Base-by-base conservation (phyloP, 2,329 filamentous ascomycete species). In the Magnaporthiopsis incrustans region DNA sequence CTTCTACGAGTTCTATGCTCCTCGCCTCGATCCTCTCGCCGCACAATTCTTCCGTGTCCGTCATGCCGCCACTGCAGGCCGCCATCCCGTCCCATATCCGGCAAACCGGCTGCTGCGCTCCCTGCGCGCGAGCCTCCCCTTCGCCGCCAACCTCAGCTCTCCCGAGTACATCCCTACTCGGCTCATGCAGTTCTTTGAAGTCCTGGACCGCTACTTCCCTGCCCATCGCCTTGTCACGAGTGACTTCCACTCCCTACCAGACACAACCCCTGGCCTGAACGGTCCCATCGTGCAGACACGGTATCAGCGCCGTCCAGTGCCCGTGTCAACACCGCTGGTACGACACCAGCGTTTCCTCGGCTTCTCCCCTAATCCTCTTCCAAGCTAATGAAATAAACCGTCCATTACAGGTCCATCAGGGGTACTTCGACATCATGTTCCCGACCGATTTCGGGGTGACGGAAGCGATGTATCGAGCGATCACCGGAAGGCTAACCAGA, bases 341-440 rank as follows among this genome's bases (percentile, higher is more conserved):
- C 77, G 89, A 6, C 78, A 18, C 15, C n/a, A 22, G 22, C n/a
- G 15, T 32, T 5, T 56, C 26, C 27, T 8, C 11, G 15, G 15
- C 12, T 64, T 61, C 15, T 25, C 56, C 57, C 1, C n/a, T 10
- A 38, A 38, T n/a, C n/a, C 4, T 53, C 8, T 38, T 56, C n/a
- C 59, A 18, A 57, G 38, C 61, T 62, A 32, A 56, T n/a, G 8
- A 50, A 15, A 25, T 27, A 32, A 57, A 30, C 25, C 44, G 57
- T 2, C 6, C 58, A 18, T 56, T 22, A 59, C 35, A 96, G 91
- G 91, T 97, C 60, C 93, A 98, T 75, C 96, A 99, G 79, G 96
- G 95, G 59, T 98, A 97, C 77, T 99, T 99, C 73, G 96, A 99
- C 74, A 97, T 99, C 71, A 88, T 99, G 73, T 99, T 99, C 78